Base-by-base conservation (phyloP, 148 eudicot species). In the Drosera capensis region DNA sequence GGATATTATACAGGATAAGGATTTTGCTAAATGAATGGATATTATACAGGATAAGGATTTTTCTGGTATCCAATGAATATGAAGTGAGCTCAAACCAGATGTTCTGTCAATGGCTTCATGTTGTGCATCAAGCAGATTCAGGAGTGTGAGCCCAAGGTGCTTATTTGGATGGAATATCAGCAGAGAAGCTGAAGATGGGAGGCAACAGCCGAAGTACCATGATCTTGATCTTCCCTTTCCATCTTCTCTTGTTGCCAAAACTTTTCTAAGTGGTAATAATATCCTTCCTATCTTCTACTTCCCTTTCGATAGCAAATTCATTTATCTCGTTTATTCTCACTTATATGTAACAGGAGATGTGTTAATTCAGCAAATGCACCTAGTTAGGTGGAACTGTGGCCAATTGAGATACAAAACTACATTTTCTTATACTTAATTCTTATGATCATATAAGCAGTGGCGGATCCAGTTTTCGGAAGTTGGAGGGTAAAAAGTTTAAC, bases 111-210 rank as follows among this genome's bases (percentile, higher is more conserved):
- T 68, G 62, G 71, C 64, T 45, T n/a, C n/a, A n/a, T 64, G 51
- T 16, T 52, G 51, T 36, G 44, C 50, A 9, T 56, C 79, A 62
- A 64, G 65, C 55, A 60, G 62, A 34, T 67, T n/a, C n/a, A n/a
- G 51, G 54, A 75, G 52, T 43, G 70, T 23, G 46, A 52, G 47
- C 17, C 72, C 86, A 57, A 51, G 20, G 43, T 58, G 57, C 69
- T 73, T 84, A 23, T 90, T 90, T 70, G 77, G 72, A 45, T 84
- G 93, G 97, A 79, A 71, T 28, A 40, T 71, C 43, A 86, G 83
- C 43, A 73, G 57, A 60, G 60, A 30, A 14, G 71, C 40, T 3
- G 42, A 44, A 28, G 66, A 67, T 52, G 68, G 61, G 18, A 67
- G 23, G 28, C 79, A 79, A 48, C 79, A 73, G 43, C 78, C 78